Evolutionary conservation across 1,284 basidiomycete species (phyloP), one percentile per base, ranked within the genome.

Genomic region (Cutaneotrichosporon cyanovorans): DNA sequence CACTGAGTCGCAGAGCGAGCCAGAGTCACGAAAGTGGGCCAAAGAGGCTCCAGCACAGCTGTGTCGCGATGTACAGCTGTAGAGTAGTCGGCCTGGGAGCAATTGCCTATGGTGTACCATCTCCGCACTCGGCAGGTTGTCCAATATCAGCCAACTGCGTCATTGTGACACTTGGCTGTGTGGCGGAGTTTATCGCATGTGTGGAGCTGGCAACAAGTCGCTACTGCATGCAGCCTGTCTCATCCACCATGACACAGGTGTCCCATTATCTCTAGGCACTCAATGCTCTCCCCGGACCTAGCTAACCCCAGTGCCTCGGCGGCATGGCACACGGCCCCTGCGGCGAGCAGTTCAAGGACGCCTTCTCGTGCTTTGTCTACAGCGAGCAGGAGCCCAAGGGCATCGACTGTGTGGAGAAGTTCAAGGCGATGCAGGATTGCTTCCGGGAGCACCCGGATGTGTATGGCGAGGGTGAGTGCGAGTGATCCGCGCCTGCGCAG

Each of bases 281-380:
- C n/a, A n/a, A n/a, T n/a, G n/a, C n/a, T n/a, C n/a, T n/a, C n/a
- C n/a, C n/a, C n/a, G 5, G 4, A 5, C 7, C n/a, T 12, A 18
- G 28, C 42, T 51, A n/a, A 47, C 35, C 34, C 31, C 46, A 72
- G 55, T 98, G 93, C 69, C 81, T 98, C 11, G 93, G 93, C 21
- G 95, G 93, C 46, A 97, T 98, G 95, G 92, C 95, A 3, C 78
- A 96, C 63, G 95, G 95, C 6, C 90, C 92, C 2, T 99, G 93
- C 65, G 93, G 93, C 11, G 78, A 81, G 55, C 79, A 97, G 62
- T 99, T 99, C 77, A 84, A 87, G 60, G 85, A 84, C 53, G 93
- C 95, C 0, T 99, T 99, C 75, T 89, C 88, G 34, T 99, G 93
- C 75, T 99, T 99, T 61, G 82, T 99, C 5, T 86, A 81, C 71